Percentiles rank a stretch among this genome's conserved stretches.
These are phyloP conservation scores for Scheffersomyces segobiensis DNA, from an alignment of 1,139 yeast species.

Conservation along the genomic window DNA sequence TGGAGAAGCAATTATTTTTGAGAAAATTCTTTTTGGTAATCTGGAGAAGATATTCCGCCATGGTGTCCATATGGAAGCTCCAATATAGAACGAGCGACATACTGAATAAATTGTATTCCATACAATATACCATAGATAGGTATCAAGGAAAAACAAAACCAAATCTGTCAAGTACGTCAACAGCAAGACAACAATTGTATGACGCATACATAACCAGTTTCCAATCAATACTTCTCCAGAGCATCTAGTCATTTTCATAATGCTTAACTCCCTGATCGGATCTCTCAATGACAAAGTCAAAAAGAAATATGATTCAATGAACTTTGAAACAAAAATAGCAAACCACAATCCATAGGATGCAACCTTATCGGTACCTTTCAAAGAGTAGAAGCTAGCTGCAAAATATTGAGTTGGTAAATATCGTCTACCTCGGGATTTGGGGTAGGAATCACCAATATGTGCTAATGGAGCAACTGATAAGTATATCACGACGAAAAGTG, in stretches of 20 bases:
- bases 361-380: slow-evolving; percentile 38
- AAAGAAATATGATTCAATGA: slow-evolving; percentile 52
- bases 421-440: slow-evolving; percentile 20
- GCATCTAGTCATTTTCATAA: slow-evolving; percentile 40
- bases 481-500: slow-evolving; percentile 43
- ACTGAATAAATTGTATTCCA: slow-evolving; percentile 55
- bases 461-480: slow-evolving; percentile 50
- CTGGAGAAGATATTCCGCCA: slow-evolving; percentile 56
- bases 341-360: slow-evolving; percentile 52
- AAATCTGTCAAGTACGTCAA: slow-evolving; percentile 44
- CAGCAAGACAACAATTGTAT: slow-evolving; percentile 38
- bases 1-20: slow-evolving; percentile 41
- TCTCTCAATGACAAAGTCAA: slow-evolving; percentile 47
- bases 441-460: slow-evolving; percentile 34
- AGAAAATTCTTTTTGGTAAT: slow-evolving; percentile 50
- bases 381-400: slow-evolving; percentile 34
- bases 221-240: slow-evolving; percentile 49
- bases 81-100: slow-evolving; percentile 48
- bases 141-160: slow-evolving; percentile 51
- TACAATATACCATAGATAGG: slow-evolving; percentile 56
- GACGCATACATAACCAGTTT: slow-evolving; percentile 35
- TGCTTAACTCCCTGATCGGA: slow-evolving; percentile 48
- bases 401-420: slow-evolving; percentile 36
- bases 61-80: slow-evolving; percentile 58
- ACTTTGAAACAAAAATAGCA: slow-evolving; percentile 46